A percentile compares a stretch with the other conserved stretches of the same genome.
Evolutionary conservation across 208 protist species (phyloP).

Genomic region (Acanthamoeba triangularis): DNA sequence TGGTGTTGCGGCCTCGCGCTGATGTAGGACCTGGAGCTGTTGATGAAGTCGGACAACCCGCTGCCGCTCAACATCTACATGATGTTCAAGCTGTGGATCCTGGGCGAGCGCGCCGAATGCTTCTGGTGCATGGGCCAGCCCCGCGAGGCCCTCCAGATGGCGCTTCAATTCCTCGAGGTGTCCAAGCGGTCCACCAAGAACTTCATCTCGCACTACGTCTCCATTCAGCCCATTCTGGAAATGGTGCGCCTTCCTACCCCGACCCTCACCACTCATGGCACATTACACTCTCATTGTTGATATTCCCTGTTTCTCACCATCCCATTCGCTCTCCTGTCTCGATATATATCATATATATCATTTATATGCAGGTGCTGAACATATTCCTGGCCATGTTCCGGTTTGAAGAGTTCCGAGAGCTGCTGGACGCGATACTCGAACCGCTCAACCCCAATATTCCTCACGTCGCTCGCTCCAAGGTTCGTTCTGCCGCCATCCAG

Average conservation of each 20-base stretch:
- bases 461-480: conserved; percentile 41
- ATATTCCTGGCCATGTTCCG: conserved; percentile 9
- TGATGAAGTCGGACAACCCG: conserved; percentile 31
- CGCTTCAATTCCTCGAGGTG: conserved; percentile 33
- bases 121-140: conserved; percentile 49
- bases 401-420: conserved; percentile 26
- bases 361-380: background rate
- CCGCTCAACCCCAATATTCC: conserved; percentile 33
- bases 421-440: conserved; percentile 36
- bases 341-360: background rate
- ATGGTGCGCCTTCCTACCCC: background rate
- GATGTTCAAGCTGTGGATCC: conserved; percentile 61
- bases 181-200: conserved; percentile 19
- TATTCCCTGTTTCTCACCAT: background rate
- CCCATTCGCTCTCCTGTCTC: background rate
- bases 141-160: conserved; percentile 30
- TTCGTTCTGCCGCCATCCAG: background rate
- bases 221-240: conserved; percentile 54
- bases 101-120: conserved; percentile 55
- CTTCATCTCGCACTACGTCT: conserved; percentile 56
- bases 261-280: background rate
- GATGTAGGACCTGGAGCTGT: background rate
- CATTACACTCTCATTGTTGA: background rate
- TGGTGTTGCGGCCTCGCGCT: too few relatives aligned
- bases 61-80: conserved; percentile 30